Conservation (phyloP, 225 moss, liverwort and hornwort species). For the Climacium dendroides region DNA sequence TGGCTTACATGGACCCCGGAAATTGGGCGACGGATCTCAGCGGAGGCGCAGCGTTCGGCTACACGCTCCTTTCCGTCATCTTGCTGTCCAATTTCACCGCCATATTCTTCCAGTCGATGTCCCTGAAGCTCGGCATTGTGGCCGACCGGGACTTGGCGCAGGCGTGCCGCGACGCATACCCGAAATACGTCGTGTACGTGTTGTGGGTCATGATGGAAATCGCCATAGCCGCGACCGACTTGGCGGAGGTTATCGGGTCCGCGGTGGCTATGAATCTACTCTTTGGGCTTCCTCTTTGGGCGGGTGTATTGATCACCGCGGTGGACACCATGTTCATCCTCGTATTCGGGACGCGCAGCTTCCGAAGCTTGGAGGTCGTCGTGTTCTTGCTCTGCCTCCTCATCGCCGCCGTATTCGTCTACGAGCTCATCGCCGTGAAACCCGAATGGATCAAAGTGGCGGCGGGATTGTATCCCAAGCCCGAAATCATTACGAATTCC, state of each 20-base stretch:
- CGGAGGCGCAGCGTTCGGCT: slow-evolving; percentile 71
- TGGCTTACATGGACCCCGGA: slow-evolving; percentile 93
- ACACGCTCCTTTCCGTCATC: slow-evolving; percentile 62
- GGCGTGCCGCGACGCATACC: slow-evolving; percentile 77
- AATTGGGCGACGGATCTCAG: slow-evolving; percentile 86
- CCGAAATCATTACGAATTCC: slow-evolving; percentile 40
- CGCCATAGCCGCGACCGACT: slow-evolving; percentile 76
- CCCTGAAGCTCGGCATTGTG: slow-evolving; percentile 71
- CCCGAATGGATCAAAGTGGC: slow-evolving; percentile 55
- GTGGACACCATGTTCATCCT: slow-evolving; percentile 70
- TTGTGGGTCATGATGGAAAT: slow-evolving; percentile 71
- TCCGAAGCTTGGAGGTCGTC: slow-evolving; percentile 51
- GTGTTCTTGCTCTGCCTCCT: slow-evolving; percentile 49
- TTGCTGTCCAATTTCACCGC: slow-evolving; percentile 65
- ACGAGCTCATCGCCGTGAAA: slow-evolving; percentile 68
- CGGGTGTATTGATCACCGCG: slow-evolving; percentile 65
- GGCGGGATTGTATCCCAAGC: slow-evolving; percentile 31
- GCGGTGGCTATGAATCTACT: slow-evolving; percentile 74
- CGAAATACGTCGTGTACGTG: slow-evolving; percentile 48
- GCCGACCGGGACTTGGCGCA: slow-evolving; percentile 80
- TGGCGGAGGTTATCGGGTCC: slow-evolving; percentile 85
- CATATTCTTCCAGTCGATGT: slow-evolving; percentile 59
- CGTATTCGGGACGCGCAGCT: slow-evolving; percentile 42
- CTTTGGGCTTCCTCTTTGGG: slow-evolving; percentile 66
- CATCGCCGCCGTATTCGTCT: slow-evolving; percentile 51